Evolutionary conservation across 495 filamentous ascomycete genomes (phyloP).

Genomic region (Podospora comata): DNA sequence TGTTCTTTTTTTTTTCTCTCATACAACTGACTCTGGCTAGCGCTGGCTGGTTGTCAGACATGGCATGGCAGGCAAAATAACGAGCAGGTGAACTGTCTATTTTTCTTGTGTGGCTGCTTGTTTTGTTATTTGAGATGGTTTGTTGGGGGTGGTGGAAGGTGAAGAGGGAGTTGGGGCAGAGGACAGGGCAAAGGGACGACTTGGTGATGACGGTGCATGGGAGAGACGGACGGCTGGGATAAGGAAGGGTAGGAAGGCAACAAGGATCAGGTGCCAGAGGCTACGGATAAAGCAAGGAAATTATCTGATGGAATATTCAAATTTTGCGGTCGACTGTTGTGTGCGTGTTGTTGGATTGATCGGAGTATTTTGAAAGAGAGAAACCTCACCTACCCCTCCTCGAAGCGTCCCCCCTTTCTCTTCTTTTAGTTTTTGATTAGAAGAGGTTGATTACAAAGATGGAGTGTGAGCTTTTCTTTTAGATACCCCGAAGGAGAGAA

Average conservation of each 20-base stretch:
- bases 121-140: not conserved
- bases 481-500: not conserved
- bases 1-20: constrained; percentile 5
- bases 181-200: not conserved
- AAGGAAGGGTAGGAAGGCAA: not conserved
- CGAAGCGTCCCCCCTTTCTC: not conserved
- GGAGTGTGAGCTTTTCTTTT: not conserved
- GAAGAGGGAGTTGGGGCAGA: not conserved
- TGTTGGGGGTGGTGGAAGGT: not conserved
- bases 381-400: not conserved
- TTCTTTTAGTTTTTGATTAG: not conserved
- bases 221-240: not conserved
- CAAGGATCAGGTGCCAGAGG: not conserved
- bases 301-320: not conserved
- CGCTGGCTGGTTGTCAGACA: not conserved
- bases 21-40: not conserved
- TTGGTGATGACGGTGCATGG: not conserved
- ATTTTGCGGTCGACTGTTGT: not conserved
- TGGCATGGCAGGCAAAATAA: constrained; percentile 13
- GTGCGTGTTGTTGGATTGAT: not conserved
- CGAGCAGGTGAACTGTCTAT: constrained; percentile 7
- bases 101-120: not conserved
- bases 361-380: not conserved
- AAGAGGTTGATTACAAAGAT: not conserved
- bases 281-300: not conserved